A percentile compares a stretch with the other conserved stretches of the same genome.
Evolutionary conservation across 2,329 filamentous ascomycete genomes (phyloP).

Genomic region (Fusarium papillatum): DNA sequence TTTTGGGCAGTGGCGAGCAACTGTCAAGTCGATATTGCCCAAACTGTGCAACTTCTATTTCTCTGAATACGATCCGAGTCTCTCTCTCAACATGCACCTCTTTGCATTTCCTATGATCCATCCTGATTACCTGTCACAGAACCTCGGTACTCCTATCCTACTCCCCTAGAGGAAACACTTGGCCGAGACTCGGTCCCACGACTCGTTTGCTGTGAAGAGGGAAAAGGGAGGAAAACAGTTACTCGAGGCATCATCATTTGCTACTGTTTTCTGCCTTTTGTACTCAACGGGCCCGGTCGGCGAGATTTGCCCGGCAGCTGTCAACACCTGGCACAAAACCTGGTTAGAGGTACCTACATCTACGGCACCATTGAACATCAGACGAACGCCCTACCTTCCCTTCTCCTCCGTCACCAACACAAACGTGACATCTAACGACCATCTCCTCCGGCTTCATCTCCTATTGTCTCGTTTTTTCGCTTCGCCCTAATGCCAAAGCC

Average conservation of each 20-base stretch:
- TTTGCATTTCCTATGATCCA: neutral
- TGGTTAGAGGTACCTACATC: neutral
- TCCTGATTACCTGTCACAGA: neutral
- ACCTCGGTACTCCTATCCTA: neutral
- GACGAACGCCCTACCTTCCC: constrained; percentile 1
- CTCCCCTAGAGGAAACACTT: neutral
- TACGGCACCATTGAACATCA: constrained; percentile 2
- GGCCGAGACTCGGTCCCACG: constrained; percentile 13
- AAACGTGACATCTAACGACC: neutral
- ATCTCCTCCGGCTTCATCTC: neutral
- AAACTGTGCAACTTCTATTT: neutral
- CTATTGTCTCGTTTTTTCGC: constrained; percentile 1
- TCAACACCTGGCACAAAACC: constrained; percentile 23
- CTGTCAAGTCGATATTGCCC: neutral
- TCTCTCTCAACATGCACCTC: neutral
- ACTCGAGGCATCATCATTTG: constrained; percentile 11
- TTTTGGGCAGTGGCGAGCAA: neutral
- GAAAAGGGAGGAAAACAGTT: neutral
- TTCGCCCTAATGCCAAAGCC: constrained; percentile 8
- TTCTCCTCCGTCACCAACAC: neutral
- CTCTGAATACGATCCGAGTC: neutral
- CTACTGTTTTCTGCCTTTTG: neutral
- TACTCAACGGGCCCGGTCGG: neutral
- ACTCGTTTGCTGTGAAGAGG: neutral
- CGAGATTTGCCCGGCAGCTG: constrained; percentile 28